Base-by-base conservation (phyloP, 2,329 filamentous ascomycete species). In the Colletotrichum eremochloae region DNA sequence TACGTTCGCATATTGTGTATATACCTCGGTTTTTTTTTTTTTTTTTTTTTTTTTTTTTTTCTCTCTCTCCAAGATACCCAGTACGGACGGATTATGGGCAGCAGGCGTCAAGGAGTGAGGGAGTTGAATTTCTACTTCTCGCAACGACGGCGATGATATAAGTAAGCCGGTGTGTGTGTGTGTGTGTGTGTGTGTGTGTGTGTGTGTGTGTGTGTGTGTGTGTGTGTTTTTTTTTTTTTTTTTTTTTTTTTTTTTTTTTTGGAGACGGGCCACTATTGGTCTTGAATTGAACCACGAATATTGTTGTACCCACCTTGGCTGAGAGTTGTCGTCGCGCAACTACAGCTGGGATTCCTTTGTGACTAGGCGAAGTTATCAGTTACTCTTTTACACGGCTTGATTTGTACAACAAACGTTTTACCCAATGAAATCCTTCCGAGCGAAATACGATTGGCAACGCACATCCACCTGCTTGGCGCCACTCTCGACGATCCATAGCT, bases 1-100 rank as follows among this genome's bases (percentile, higher is more conserved):
- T 33, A 64, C 46, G 66, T 65, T 72, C 33, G 60, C 66, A 72
- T 65, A 40, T 56, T 63, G 56, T 50, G 53, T 72, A 72, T 64
- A 72, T 58, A 72, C 38, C 58, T 71, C 31, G 50, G 20, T 46
- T n/a, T 46, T 40, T 40, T 48, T 29, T 29, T 56, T 63, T 52
- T 48, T 9, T 50, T 29, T 6, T 14, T 9, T 29, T 40, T 33
- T 15, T 56, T 40, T 56, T n/a, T 20, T 56, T 63, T 68, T 40
- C 29, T 42, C 9, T 31, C 29, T n/a, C n/a, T n/a, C n/a, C 8
- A 33, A 70, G 67, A 70, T 70, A 70, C 67, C 67, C 67, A 42
- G 36, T 36, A 38, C 24, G 38, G 52, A 38, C 20, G 38, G 52
- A 65, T 52, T 18, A 33, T 52, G 46, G 48, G 66, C 50, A 46